A percentile compares a stretch with the other conserved stretches of the same genome.
These are phyloP conservation scores for Lipomyces oligophaga DNA, from an alignment of 805 yeast species.

Conservation along the genomic window DNA sequence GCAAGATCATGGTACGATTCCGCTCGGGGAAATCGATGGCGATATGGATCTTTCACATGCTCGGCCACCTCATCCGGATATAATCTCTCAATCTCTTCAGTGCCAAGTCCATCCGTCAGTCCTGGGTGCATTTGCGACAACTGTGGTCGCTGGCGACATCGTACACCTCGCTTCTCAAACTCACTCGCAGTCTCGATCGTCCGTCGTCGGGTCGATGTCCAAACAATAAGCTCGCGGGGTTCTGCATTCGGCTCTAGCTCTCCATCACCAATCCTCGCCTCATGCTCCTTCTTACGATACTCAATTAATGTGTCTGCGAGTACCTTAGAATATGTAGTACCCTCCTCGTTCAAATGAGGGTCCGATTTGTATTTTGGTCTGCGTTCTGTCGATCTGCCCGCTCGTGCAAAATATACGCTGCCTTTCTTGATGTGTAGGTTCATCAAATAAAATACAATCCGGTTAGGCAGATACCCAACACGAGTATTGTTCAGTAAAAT, in stretches of 20 bases:
- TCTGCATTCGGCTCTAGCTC: slow-evolving; percentile 1
- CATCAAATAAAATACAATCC: slow-evolving; percentile 88
- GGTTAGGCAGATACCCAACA: slow-evolving; percentile 83
- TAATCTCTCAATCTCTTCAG: slow-evolving; percentile 52
- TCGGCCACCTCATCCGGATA: slow-evolving; percentile 69
- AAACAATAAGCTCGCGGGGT: slow-evolving; percentile 58
- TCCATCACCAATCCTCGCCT: slow-evolving; percentile 12
- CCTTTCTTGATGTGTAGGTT: slow-evolving; percentile 85
- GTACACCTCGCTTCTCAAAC: slow-evolving; percentile 60
- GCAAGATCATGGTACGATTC: slow-evolving; percentile 97
- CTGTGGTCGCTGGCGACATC: slow-evolving; percentile 72
- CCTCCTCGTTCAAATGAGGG: slow-evolving; percentile 75
- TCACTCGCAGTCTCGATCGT: slow-evolving; percentile 74
- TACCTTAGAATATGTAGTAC: slow-evolving; percentile 60
- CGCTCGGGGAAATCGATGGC: slow-evolving; percentile 84
- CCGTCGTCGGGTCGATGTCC: slow-evolving; percentile 89
- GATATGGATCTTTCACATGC: slow-evolving; percentile 77
- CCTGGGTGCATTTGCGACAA: slow-evolving; percentile 89
- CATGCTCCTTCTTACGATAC: slow-evolving; percentile 33
- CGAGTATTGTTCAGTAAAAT: slow-evolving; percentile 75
- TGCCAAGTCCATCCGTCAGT: slow-evolving; percentile 64
- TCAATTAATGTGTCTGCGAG: slow-evolving; percentile 56
- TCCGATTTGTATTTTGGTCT: slow-evolving; percentile 65
- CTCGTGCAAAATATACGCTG: slow-evolving; percentile 79
- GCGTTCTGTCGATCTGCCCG: slow-evolving; percentile 45